Conservation (phyloP, 495 filamentous ascomycete species). For the Patellaria atrata region DNA sequence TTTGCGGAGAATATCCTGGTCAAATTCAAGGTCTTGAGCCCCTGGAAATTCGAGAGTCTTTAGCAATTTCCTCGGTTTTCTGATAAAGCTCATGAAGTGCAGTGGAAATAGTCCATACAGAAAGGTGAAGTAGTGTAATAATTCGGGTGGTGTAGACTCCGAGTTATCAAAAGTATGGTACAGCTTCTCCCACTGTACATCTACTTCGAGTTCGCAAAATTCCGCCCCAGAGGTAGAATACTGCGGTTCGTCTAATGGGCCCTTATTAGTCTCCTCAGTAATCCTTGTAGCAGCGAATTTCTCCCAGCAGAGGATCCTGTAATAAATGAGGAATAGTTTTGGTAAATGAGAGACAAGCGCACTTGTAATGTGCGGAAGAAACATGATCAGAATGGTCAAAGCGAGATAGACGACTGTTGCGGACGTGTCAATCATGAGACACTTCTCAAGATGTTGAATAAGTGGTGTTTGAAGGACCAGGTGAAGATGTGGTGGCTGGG, state of each 20-base stretch:
- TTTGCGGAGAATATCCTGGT: slow-evolving; percentile 52
- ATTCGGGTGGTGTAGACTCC: slow-evolving; percentile 48
- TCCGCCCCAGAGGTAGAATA: background rate
- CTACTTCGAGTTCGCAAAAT: slow-evolving; percentile 3
- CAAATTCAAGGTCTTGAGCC: slow-evolving; percentile 54
- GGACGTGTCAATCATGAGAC: slow-evolving; percentile 56
- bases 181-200: slow-evolving; percentile 42
- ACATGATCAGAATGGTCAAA: slow-evolving; percentile 54
- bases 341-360: slow-evolving; percentile 46
- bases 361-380: slow-evolving; percentile 58
- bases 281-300: slow-evolving; percentile 25
- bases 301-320: slow-evolving; percentile 60
- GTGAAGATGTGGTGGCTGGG: slow-evolving; percentile 57
- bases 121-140: slow-evolving; percentile 64
- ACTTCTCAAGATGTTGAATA: slow-evolving; percentile 50
- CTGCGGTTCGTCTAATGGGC: slow-evolving; percentile 2
- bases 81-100: slow-evolving; percentile 62
- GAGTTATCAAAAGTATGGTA: slow-evolving; percentile 40
- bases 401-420: slow-evolving; percentile 52
- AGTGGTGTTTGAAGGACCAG: slow-evolving; percentile 50
- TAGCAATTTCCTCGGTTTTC: slow-evolving; percentile 57
- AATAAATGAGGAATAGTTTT: slow-evolving; percentile 61
- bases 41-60: slow-evolving; percentile 45
- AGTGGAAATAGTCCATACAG: slow-evolving; percentile 69
- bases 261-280: slow-evolving; percentile 18